These are phyloP conservation scores for Thielaviopsis musarum DNA, from an alignment of 2,329 filamentous ascomycete genomes.

Conservation along the genomic window DNA sequence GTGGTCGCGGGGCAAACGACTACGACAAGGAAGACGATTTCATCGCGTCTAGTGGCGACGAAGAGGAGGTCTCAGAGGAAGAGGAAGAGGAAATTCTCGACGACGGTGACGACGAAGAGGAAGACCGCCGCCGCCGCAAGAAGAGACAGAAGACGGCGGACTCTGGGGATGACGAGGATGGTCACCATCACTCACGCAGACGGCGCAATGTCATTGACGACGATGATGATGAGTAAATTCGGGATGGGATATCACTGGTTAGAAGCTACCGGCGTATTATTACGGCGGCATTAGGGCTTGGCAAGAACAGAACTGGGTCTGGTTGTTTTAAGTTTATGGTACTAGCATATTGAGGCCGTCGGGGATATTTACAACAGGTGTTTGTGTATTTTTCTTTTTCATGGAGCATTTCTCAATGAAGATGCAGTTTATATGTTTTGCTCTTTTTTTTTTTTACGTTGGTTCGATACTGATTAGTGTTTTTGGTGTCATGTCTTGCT, in stretches of 20 bases:
- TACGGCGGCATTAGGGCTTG: background rate
- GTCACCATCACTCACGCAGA: constrained; percentile 33
- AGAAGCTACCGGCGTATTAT: background rate
- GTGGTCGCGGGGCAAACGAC: constrained; percentile 50
- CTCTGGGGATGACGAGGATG: constrained; percentile 34
- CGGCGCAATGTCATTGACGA: constrained; percentile 42
- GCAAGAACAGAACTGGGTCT: background rate
- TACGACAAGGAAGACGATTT: constrained; percentile 72
- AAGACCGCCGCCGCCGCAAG: constrained; percentile 19
- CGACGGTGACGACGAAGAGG: constrained; percentile 29
- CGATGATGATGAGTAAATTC: constrained; percentile 33
- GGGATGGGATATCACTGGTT: background rate
- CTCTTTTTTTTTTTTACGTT: background rate
- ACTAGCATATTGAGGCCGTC: background rate
- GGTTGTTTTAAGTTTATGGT: background rate
- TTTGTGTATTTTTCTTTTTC: background rate
- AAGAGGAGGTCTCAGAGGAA: constrained; percentile 45
- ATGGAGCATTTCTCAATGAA: background rate
- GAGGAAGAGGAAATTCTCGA: constrained; percentile 46
- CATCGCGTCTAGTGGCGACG: constrained; percentile 58
- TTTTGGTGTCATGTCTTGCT: too few relatives aligned
- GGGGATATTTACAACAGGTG: background rate
- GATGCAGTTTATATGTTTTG: background rate
- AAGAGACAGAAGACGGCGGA: constrained; percentile 37
- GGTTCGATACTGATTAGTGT: background rate